Evolutionary conservation across 75 land plant species (phyloP).

Genomic region (Larix kaempferi): DNA sequence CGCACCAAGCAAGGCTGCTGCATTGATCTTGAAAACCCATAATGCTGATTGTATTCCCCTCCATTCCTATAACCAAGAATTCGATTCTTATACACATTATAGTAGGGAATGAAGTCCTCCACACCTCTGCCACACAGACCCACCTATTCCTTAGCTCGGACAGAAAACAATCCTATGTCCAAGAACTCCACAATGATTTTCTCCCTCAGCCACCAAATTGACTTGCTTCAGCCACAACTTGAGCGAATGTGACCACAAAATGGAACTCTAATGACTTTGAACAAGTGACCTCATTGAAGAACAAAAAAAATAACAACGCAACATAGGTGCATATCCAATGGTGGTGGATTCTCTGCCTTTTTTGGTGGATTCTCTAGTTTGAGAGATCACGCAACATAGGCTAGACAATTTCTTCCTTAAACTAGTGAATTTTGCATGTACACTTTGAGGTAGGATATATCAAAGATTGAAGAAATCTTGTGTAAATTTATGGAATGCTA

Average conservation of each 20-base stretch:
- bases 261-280: background rate
- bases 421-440: no score
- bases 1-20: slow-evolving; percentile 50
- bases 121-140: slow-evolving; percentile 45
- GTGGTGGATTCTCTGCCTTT: no score
- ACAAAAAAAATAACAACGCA: no score
- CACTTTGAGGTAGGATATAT: no score
- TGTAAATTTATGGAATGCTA: no score
- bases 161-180: slow-evolving; percentile 33
- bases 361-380: no score
- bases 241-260: slow-evolving; percentile 6
- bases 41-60: slow-evolving; percentile 56
- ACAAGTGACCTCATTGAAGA: background rate
- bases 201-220: slow-evolving; percentile 22
- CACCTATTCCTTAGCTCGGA: slow-evolving; percentile 33
- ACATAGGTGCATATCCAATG: no score
- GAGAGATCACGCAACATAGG: no score
- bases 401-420: no score
- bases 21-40: slow-evolving; percentile 32
- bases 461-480: no score
- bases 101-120: slow-evolving; percentile 69
- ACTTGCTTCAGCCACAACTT: no score
- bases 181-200: slow-evolving; percentile 33
- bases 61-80: slow-evolving; percentile 41
- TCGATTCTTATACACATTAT: slow-evolving; percentile 40